Base-by-base conservation (phyloP, 2,329 filamentous ascomycete species). In the Xylaria arbuscula region DNA sequence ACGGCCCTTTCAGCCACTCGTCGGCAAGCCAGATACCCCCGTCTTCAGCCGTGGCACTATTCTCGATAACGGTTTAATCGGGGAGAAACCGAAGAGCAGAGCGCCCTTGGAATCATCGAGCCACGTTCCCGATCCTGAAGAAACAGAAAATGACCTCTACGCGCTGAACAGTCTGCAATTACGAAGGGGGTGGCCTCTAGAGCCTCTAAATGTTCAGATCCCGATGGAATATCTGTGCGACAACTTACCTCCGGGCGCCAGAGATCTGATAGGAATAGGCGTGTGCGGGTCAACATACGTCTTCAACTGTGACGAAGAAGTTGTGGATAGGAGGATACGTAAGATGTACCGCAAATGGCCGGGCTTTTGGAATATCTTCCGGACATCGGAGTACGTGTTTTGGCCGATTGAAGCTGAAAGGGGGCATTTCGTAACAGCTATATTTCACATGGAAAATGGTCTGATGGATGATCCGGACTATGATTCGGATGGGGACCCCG, bases 41-140 rank as follows among this genome's bases (percentile, higher is more conserved):
- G 22, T 66, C 36, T 70, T 59, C 42, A 48, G 47, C 34, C 67
- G 69, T 13, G 64, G 17, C 19, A 57, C 61, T 24, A 51, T 71
- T 9, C 66, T 71, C 34, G 66, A 64, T 24, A 72, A 72, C 28
- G 68, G 70, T 17, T 38, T 72, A 22, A 72, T 72, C 24, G 62
- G 54, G 32, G 32, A 54, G 11, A 67, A 70, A 17, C 55, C 60
- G 13, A 9, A 1, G 10, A 56, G 24, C 11, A 59, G 11, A 42
- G 24, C 24, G n/a, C 2, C 5, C 0, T 17, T 69, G 11, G 64
- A 65, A 19, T 17, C 15, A 15, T 24, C 47, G 2, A 22, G 3
- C 1, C 22, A 4, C 8, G 4, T 64, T 6, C 58, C 54, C 1
- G 11, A 32, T 10, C 66, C 70, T 0, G 9, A 6, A 13, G 59